Evolutionary conservation across 129 eudicot genomes (phyloP), one percentile per base, ranked within the genome.

Genomic region (Helianthus annuus): DNA sequence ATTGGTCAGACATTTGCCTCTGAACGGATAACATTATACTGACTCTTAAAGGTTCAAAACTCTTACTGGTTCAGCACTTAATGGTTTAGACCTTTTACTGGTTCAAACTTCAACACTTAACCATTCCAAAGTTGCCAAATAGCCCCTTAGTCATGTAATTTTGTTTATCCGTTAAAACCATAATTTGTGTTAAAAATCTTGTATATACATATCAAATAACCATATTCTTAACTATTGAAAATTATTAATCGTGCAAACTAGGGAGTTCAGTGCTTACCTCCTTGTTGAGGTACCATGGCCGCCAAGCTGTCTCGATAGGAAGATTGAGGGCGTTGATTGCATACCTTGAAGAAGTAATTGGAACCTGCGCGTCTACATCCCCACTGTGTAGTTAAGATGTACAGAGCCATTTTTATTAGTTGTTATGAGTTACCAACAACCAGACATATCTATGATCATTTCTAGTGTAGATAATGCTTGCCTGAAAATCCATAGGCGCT

Each of bases 401-500:
- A 19, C 64, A 1, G 4, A 13, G 1, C 27, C 19, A 32, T 34
- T 24, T 27, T 13, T 5, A 5, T n/a, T 60, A 3, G 4, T 60
- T 29, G 45, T 1, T 32, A 12, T 58, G 39, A 48, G 17, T 61
- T 46, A 8, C 32, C 32, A 57, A 8, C 13, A 17, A 57, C 6
- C 3, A 7, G 49, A 58, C 74, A 19, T 19, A 19, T 19, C 51
- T 11, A 36, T 32, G 22, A 4, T 13, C 15, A 15, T 0, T 19
- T 58, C 5, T 3, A 1, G 42, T 49, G 45, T 59, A n/a, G 10
- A n/a, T 13, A 12, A 29, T 5, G 8, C 77, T 64, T 85, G 75
- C 89, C 89, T 85, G 81, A 53, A 85, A 11, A 85, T 70, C 89
- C 84, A 85, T 14, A 85, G 39, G 8, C 89, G 56, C 17, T 81